phyloP scores from a whole-genome alignment of 371 early-diverging fungal species.

The Funneliformis caledonium region DNA sequence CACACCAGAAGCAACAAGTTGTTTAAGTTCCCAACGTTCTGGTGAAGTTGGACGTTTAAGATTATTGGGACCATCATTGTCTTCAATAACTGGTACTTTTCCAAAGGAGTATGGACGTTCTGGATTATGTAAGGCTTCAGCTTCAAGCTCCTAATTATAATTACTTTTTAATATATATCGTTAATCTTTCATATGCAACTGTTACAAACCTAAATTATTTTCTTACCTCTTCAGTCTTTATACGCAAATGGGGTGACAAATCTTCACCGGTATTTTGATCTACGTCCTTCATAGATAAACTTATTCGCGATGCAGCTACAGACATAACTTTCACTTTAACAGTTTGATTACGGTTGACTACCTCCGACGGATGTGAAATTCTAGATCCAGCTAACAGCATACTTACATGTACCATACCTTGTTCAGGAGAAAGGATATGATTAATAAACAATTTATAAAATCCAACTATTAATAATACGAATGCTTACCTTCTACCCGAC shows the following conservation, averaged over 20 bases:
- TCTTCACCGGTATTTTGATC: slow-evolving; percentile 92
- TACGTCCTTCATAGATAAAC: slow-evolving; percentile 93
- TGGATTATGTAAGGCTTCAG: slow-evolving; percentile 66
- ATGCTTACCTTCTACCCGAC: slow-evolving; percentile 66
- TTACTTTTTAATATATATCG: neutral
- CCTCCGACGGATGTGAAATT: slow-evolving; percentile 80
- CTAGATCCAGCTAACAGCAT: slow-evolving; percentile 66
- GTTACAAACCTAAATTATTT: neutral
- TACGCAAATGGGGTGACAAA: slow-evolving; percentile 69
- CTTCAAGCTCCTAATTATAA: slow-evolving; percentile 62
- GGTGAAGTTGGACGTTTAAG: slow-evolving; percentile 93
- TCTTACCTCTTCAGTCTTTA: slow-evolving; percentile 43
- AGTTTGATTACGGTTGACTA: slow-evolving; percentile 73
- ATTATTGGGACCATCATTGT: slow-evolving; percentile 59
- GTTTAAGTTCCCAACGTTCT: slow-evolving; percentile 96
- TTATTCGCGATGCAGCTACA: slow-evolving; percentile 75
- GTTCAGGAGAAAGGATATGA: neutral
- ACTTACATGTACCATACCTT: slow-evolving; percentile 80
- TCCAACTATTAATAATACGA: neutral
- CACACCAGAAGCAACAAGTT: slow-evolving; percentile 94
- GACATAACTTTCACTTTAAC: slow-evolving; percentile 96
- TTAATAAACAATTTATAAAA: neutral
- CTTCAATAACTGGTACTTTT: slow-evolving; percentile 58
- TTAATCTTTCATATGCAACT: neutral
- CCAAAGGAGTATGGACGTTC: slow-evolving; percentile 60